Percentiles rank a stretch among this genome's conserved stretches.
phyloP scores from a whole-genome alignment of 2,329 filamentous ascomycete species.

The Metarhizium anisopliae region DNA sequence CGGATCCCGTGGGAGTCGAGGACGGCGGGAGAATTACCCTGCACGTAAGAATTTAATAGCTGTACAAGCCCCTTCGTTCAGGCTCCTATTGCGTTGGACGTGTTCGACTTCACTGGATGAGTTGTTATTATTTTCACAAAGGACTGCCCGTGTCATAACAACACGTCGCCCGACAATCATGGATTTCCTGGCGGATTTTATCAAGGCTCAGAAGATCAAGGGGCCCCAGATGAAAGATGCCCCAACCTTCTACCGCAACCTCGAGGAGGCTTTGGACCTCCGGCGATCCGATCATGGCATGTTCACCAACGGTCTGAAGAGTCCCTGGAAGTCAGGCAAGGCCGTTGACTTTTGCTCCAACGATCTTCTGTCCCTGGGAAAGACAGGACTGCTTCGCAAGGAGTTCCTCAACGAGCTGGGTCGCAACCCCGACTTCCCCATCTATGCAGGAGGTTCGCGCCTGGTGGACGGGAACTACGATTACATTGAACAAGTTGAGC shows the following conservation, averaged over 20 bases:
- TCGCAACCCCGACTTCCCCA: conserved; percentile 21
- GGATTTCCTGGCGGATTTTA: too few species aligned
- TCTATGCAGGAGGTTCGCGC: conserved; percentile 47
- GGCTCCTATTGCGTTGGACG: too few species aligned
- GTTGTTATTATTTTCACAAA: too few species aligned
- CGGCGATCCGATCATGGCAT: conserved; percentile 14
- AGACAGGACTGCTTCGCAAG: conserved; percentile 33
- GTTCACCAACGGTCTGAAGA: conserved; percentile 15
- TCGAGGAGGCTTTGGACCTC: conserved; percentile 22
- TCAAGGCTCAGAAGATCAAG: background rate
- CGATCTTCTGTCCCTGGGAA: conserved; percentile 53
- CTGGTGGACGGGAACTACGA: conserved; percentile 56
- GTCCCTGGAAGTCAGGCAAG: background rate
- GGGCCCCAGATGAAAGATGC: background rate
- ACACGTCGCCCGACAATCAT: too few species aligned
- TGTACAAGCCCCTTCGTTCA: too few species aligned
- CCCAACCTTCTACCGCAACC: conserved; percentile 11
- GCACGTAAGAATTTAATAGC: too few species aligned
- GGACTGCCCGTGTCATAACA: too few species aligned
- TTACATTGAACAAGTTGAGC: conserved; percentile 41
- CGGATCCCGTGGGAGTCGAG: too few species aligned
- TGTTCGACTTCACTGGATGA: too few species aligned
- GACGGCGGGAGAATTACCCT: too few species aligned
- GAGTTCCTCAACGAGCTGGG: conserved; percentile 35
- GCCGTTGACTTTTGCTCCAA: conserved; percentile 54